phyloP scores from a whole-genome alignment of 2,329 filamentous ascomycete genomes.

The Fusarium sp. region DNA sequence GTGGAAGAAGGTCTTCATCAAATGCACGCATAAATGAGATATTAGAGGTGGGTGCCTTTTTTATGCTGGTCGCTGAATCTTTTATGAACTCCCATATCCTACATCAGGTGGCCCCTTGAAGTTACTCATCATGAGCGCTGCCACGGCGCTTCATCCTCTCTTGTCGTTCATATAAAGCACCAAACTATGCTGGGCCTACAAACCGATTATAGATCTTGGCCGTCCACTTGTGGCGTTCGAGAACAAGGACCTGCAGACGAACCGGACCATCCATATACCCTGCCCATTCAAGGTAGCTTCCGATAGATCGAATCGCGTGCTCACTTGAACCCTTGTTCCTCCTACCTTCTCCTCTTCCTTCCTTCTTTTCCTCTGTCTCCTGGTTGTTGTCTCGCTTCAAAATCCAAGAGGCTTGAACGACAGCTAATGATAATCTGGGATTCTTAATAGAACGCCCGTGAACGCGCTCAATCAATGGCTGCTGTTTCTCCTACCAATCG shows the following conservation, averaged over 20 bases:
- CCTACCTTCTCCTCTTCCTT: conserved; percentile 2
- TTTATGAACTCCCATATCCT: too few relatives aligned
- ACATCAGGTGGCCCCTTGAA: conserved; percentile 3
- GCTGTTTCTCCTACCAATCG: conserved; percentile 36
- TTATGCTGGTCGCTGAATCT: not conserved
- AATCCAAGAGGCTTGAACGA: not conserved
- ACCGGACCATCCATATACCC: conserved; percentile 14
- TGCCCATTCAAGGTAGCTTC: conserved; percentile 37
- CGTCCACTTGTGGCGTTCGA: conserved; percentile 27
- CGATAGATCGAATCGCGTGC: conserved; percentile 38
- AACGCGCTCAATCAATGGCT: conserved; percentile 59
- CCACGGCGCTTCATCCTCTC: not conserved
- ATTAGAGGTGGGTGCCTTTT: conserved; percentile 58
- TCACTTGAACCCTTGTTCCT: conserved; percentile 5
- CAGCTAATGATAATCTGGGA: conserved; percentile 22
- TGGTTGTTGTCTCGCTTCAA: not conserved
- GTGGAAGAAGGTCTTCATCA: conserved; percentile 49
- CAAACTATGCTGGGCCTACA: not conserved
- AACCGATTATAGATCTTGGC: not conserved
- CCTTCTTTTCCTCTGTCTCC: not conserved
- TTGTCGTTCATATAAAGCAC: not conserved
- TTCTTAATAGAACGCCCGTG: conserved; percentile 56
- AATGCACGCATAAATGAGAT: conserved; percentile 61
- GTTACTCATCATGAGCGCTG: not conserved
- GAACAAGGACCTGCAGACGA: conserved; percentile 17